Conservation (phyloP, 1,139 yeast genomes). For the Petasospora fabianii region DNA sequence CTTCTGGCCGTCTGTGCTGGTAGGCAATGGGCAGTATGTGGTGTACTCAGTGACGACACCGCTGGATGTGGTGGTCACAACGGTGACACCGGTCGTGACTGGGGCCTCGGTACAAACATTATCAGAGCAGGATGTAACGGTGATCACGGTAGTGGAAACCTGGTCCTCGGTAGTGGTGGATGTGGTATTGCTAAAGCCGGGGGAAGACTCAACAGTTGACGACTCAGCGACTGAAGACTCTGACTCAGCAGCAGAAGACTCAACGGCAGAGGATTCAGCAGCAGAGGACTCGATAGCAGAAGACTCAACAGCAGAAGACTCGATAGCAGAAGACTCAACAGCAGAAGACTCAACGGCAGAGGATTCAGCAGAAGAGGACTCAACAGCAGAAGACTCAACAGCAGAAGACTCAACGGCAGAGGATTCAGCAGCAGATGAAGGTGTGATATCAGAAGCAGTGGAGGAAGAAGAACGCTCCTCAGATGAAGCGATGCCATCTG, state of each 20-base stretch:
- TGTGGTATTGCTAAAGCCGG: no score
- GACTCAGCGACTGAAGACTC: constrained; percentile 9
- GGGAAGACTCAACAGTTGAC: constrained; percentile 5
- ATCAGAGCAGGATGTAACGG: constrained; percentile 4
- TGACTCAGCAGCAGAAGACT: no score
- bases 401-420: no score
- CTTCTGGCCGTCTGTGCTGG: no score
- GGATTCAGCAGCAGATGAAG: constrained; percentile 18
- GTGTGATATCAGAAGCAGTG: neutral
- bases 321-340: no score
- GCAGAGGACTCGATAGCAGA: no score
- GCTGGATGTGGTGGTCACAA: neutral
- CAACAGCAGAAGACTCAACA: no score
- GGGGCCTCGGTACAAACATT: neutral
- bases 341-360: no score
- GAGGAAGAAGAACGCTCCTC: neutral
- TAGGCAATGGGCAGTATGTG: neutral
- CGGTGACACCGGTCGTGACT: constrained; percentile 1
- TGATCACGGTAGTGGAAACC: constrained; percentile 1
- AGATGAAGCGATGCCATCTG: constrained; percentile 7
- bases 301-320: no score
- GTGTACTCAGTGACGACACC: neutral
- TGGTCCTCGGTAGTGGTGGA: neutral
- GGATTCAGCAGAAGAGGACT: no score
- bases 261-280: no score